These are phyloP conservation scores for Cryptococcus neoformans DNA, from an alignment of 1,284 basidiomycete species.

Conservation along the genomic window DNA sequence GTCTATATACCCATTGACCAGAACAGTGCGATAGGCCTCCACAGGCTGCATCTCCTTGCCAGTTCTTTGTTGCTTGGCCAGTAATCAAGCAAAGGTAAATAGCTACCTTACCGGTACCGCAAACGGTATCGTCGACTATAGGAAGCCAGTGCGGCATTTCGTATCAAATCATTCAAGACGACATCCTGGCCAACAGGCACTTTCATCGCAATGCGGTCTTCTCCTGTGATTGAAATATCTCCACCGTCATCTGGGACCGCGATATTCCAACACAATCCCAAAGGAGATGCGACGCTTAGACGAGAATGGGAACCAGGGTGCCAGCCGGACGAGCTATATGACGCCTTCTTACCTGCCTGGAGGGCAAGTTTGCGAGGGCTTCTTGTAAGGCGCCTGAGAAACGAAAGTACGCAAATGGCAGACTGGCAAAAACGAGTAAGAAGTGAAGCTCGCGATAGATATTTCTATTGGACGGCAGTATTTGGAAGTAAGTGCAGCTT, in stretches of 20 bases:
- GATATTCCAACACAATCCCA: constrained; percentile 22
- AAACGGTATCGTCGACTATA: too few species aligned
- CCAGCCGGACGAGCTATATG: constrained; percentile 58
- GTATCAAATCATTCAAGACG: too few species aligned
- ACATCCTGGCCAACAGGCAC: too few species aligned
- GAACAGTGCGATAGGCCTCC: too few species aligned
- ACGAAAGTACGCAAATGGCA: constrained; percentile 66
- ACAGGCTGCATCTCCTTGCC: too few species aligned
- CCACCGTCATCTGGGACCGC: constrained; percentile 12
- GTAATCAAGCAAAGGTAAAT: too few species aligned
- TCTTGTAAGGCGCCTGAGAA: constrained; percentile 60
- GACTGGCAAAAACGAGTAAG: constrained; percentile 66
- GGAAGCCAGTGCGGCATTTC: too few species aligned
- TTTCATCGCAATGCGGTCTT: too few species aligned
- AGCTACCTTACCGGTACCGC: too few species aligned
- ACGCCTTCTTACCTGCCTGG: constrained; percentile 63
- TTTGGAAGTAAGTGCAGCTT: constrained; percentile 58
- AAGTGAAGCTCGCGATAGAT: constrained; percentile 70
- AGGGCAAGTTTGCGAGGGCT: constrained; percentile 60
- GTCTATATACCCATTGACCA: too few species aligned
- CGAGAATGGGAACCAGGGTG: constrained; percentile 43
- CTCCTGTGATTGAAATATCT: neutral
- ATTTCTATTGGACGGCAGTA: constrained; percentile 86
- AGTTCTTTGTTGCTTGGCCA: too few species aligned
- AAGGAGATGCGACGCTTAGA: constrained; percentile 16